Base-by-base conservation (phyloP, 768 basidiomycete species). In the Kockovaella imperatae region DNA sequence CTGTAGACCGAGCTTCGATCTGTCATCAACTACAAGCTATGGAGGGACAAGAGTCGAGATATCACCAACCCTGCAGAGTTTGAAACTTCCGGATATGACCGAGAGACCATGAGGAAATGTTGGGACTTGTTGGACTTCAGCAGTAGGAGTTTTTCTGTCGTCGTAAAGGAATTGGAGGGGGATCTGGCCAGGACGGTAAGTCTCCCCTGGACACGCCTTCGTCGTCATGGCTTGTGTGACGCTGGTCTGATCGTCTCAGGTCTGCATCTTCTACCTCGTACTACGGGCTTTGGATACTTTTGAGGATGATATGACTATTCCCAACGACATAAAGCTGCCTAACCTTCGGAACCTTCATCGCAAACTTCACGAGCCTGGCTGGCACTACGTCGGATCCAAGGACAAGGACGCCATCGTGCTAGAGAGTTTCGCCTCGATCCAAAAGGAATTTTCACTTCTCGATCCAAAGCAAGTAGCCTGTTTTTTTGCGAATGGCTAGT, bases 271-370 rank as follows among this genome's bases (percentile, higher is more conserved):
- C 72, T 99, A 97, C 72, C 80, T 99, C 35, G 85, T 91, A 4
- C 78, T 99, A 5, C 81, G 93, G 18, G 95, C 82, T 4, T 76
- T 96, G n/a, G 93, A 99, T 70, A 99, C 93, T 3, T 80, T 99
- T 54, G 93, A 97, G 71, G 93, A 99, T 71, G 93, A 99, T 74
- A 96, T 96, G 90, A 86, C 89, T 0, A 80, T 99, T 48, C 78
- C 86, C 0, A 87, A 89, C 70, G 74, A 80, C 15, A 70, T 83
- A 59, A 99, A 99, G 68, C 86, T 89, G 45, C 83, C 87, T 2
- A 62, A 96, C 24, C 77, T 99, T 28, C 81, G 87, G 8, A 73
- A 80, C 1, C 90, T 96, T 73, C 83, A 91, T 74, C 70, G 80
- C 60, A 80, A 83, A 59, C 83, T 85, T 4, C 74, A 84, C 20